Conservation (phyloP, 2,329 filamentous ascomycete species). For the Ophiostoma montium region DNA sequence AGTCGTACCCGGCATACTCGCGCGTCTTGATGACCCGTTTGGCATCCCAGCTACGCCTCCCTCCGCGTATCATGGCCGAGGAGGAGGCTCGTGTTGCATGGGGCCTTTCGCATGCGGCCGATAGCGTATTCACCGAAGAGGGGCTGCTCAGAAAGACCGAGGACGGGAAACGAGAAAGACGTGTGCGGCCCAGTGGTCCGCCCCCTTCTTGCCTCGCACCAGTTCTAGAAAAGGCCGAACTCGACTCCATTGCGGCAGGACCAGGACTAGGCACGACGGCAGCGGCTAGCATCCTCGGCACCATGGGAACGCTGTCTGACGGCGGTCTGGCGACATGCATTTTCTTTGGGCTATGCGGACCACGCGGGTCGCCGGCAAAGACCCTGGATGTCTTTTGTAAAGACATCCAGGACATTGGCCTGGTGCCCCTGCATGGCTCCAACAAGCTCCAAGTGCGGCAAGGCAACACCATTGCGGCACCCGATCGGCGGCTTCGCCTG, state of each 20-base stretch:
- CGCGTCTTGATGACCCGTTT: slow-evolving; percentile 57
- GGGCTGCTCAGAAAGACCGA: slow-evolving; percentile 47
- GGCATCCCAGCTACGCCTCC: slow-evolving; percentile 56
- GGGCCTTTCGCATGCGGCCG: slow-evolving; percentile 61
- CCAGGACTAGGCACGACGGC: slow-evolving; percentile 59
- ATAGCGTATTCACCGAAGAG: slow-evolving; percentile 49
- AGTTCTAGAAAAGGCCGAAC: slow-evolving; percentile 60
- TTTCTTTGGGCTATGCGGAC: slow-evolving; percentile 83
- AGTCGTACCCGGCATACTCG: slow-evolving; percentile 63
- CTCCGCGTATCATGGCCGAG: slow-evolving; percentile 47
- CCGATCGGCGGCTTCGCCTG: slow-evolving; percentile 60
- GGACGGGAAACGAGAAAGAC: slow-evolving; percentile 47
- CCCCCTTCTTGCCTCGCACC: slow-evolving; percentile 59
- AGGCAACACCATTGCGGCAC: slow-evolving; percentile 34
- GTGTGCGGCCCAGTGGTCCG: slow-evolving; percentile 50
- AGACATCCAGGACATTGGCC: slow-evolving; percentile 79
- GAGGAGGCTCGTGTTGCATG: slow-evolving; percentile 65
- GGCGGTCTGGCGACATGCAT: slow-evolving; percentile 68
- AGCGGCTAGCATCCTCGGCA: slow-evolving; percentile 65
- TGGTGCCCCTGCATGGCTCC: slow-evolving; percentile 55
- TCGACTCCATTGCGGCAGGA: slow-evolving; percentile 68
- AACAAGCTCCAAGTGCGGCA: slow-evolving; percentile 30
- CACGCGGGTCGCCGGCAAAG: slow-evolving; percentile 58
- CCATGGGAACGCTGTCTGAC: slow-evolving; percentile 65
- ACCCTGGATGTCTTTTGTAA: slow-evolving; percentile 80